Conservation (phyloP, 805 yeast species). For the Candida andamanensis region DNA sequence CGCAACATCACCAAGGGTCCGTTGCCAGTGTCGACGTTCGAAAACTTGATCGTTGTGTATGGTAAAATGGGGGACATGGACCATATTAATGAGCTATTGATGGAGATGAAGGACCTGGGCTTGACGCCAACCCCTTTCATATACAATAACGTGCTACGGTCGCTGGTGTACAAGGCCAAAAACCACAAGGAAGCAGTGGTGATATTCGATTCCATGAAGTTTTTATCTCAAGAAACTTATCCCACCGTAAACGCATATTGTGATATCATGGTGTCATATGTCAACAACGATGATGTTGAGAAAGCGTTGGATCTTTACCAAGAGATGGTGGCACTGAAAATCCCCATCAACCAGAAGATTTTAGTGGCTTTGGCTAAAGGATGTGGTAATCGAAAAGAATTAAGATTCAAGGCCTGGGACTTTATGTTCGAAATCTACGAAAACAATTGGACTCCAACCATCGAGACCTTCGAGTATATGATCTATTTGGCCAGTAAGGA, state of each 20-base stretch:
- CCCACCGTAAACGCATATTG: conserved; percentile 70
- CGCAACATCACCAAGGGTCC: conserved; percentile 9
- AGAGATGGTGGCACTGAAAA: conserved; percentile 48
- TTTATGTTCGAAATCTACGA: conserved; percentile 62
- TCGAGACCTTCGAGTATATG: conserved; percentile 58
- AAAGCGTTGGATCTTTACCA: conserved; percentile 70
- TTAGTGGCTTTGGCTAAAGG: conserved; percentile 61
- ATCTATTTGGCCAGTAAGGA: conserved; percentile 72
- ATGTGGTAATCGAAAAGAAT: conserved; percentile 49
- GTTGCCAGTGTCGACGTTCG: conserved; percentile 38
- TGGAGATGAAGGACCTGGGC: conserved; percentile 31
- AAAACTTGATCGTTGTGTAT: conserved; percentile 41
- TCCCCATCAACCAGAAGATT: conserved; percentile 28
- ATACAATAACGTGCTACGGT: conserved; percentile 55
- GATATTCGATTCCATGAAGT: conserved; percentile 82
- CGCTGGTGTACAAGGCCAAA: conserved; percentile 48
- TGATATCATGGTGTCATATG: conserved; percentile 63
- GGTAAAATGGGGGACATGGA: conserved; percentile 36
- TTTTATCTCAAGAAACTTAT: conserved; percentile 55
- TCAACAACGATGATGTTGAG: conserved; percentile 59
- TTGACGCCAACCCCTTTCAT: conserved; percentile 41
- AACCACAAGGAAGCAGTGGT: conserved; percentile 60
- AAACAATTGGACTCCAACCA: conserved; percentile 36
- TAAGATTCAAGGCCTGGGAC: conserved; percentile 65
- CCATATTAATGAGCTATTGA: conserved; percentile 33